phyloP scores from a whole-genome alignment of 352 stramenopile species.

The Phytophthora hybrid region DNA sequence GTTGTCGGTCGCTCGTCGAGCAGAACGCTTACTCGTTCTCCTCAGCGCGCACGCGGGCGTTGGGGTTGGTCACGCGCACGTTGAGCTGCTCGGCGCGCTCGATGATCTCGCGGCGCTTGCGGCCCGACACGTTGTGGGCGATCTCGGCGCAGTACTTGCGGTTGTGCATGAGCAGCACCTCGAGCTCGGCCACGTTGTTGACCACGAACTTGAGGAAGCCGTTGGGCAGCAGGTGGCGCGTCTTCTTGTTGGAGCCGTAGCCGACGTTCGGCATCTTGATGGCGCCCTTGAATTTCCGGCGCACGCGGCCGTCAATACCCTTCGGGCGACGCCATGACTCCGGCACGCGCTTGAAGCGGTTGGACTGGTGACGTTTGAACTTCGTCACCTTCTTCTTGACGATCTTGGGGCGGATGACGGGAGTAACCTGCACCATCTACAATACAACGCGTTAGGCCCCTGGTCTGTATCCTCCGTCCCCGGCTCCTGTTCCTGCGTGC shows the following conservation, averaged over 20 bases:
- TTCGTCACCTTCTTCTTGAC: constrained; percentile 99
- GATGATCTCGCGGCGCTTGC: constrained; percentile 98
- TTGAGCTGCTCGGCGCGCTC: constrained; percentile 98
- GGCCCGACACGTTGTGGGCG: constrained; percentile 97
- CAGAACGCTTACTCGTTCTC: constrained; percentile 92
- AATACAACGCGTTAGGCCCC: constrained; percentile 19
- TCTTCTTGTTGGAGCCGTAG: constrained; percentile 99
- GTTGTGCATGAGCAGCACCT: constrained; percentile 95
- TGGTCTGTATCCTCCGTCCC: constrained; percentile 11
- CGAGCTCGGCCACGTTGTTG: constrained; percentile 98
- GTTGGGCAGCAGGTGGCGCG: constrained; percentile 97
- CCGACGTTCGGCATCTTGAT: constrained; percentile 99
- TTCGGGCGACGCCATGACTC: constrained; percentile 98
- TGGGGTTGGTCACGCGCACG: constrained; percentile 98
- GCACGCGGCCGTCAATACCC: constrained; percentile 99
- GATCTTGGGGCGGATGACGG: constrained; percentile 92
- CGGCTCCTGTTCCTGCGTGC: constrained; percentile 4
- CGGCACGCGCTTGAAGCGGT: constrained; percentile 98
- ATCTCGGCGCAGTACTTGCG: constrained; percentile 99
- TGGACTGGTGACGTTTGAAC: constrained; percentile 99
- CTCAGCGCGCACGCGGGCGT: constrained; percentile 96
- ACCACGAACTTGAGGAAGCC: constrained; percentile 99
- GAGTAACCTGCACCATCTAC: constrained; percentile 93
- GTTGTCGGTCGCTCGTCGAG: constrained; percentile 23
- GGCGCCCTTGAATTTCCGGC: constrained; percentile 99